Percentiles rank a stretch among this genome's conserved stretches.
Evolutionary conservation across 1,284 basidiomycete genomes (phyloP).

Genomic region (Trichosporon ovoides): DNA sequence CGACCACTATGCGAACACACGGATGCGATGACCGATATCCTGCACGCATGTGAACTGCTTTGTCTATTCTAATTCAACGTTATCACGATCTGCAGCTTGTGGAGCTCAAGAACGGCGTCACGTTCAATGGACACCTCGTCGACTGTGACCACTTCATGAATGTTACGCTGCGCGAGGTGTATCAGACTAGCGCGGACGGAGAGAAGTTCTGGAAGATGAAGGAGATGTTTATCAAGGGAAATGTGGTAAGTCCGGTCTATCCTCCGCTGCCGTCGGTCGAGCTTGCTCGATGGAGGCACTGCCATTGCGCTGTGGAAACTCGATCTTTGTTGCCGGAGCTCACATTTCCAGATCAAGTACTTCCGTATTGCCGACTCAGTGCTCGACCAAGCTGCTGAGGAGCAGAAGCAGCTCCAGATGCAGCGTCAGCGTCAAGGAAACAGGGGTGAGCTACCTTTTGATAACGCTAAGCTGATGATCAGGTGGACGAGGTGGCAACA

Average conservation of each 20-base stretch:
- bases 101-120: constrained; percentile 98
- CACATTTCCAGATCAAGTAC: constrained; percentile 81
- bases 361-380: constrained; percentile 88
- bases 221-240: constrained; percentile 96
- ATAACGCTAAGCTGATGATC: constrained; percentile 16
- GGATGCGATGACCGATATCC: too few species aligned
- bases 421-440: constrained; percentile 11
- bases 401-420: constrained; percentile 64
- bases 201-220: constrained; percentile 98
- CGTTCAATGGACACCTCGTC: constrained; percentile 97
- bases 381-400: constrained; percentile 82
- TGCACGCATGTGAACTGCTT: too few species aligned
- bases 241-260: constrained; percentile 74
- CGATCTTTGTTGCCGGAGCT: too few species aligned
- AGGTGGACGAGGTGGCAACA: constrained; percentile 29
- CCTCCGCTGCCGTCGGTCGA: too few species aligned
- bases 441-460: constrained; percentile 11
- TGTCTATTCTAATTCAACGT: neutral
- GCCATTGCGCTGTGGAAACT: too few species aligned
- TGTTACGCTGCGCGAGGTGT: constrained; percentile 93
- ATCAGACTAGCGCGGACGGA: constrained; percentile 94
- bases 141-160: constrained; percentile 99
- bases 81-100: constrained; percentile 91
- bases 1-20: too few species aligned
- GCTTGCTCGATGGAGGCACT: too few species aligned